These are phyloP conservation scores for Hericium erinaceus DNA, from an alignment of 768 basidiomycete species.

Conservation along the genomic window DNA sequence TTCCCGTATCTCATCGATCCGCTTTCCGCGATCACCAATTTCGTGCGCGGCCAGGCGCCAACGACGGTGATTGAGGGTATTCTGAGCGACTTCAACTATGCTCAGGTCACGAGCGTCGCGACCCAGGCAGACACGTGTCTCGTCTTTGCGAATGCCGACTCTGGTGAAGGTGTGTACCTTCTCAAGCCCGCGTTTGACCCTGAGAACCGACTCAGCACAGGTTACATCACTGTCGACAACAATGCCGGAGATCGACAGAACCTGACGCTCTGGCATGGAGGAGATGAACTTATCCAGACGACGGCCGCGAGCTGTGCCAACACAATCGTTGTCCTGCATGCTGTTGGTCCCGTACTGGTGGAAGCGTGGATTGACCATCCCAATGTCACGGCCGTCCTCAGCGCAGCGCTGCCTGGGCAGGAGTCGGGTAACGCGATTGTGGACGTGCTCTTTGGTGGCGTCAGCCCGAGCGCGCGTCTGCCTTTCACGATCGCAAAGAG, in stretches of 20 bases:
- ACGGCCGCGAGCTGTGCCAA: slow-evolving; percentile 65
- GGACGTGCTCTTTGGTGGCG: slow-evolving; percentile 68
- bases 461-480: slow-evolving; percentile 66
- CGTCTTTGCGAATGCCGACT: slow-evolving; percentile 34
- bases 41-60: slow-evolving; percentile 53
- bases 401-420: slow-evolving; percentile 54
- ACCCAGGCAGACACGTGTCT: slow-evolving; percentile 39
- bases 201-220: neutral
- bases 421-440: slow-evolving; percentile 57
- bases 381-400: slow-evolving; percentile 55
- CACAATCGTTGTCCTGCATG: slow-evolving; percentile 74
- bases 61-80: slow-evolving; percentile 54
- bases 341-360: slow-evolving; percentile 62
- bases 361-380: slow-evolving; percentile 69
- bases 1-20: slow-evolving; percentile 70
- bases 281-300: slow-evolving; percentile 33
- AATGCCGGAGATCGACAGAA: slow-evolving; percentile 41
- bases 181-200: too few relatives aligned
- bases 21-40: slow-evolving; percentile 59
- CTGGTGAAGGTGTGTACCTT: slow-evolving; percentile 21
- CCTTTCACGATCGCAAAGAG: slow-evolving; percentile 67
- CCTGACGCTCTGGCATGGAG: slow-evolving; percentile 29
- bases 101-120: slow-evolving; percentile 32
- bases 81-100: slow-evolving; percentile 60
- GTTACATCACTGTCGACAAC: slow-evolving; percentile 49